phyloP scores from a whole-genome alignment of 192 early-diverging fungal species.

The Jimgerdemannia flammicorona region DNA sequence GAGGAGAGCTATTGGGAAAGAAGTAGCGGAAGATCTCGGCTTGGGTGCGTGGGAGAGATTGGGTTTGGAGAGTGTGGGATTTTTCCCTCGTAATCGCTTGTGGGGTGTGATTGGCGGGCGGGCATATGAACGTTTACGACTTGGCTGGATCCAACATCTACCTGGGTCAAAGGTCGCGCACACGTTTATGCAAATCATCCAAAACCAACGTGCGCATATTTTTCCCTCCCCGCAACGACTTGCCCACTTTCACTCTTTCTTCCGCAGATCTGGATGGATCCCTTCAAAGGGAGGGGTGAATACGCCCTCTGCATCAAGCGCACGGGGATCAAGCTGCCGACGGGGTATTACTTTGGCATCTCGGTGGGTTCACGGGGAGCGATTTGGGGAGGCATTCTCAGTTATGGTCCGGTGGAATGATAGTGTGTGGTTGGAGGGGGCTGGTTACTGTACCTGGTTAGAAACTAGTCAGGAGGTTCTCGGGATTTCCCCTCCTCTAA shows the following conservation, averaged over 20 bases:
- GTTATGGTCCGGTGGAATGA: too few relatives aligned
- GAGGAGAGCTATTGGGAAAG: not conserved
- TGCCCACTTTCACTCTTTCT: not conserved
- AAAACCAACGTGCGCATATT: too few relatives aligned
- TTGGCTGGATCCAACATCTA: too few relatives aligned
- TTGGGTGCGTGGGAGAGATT: too few relatives aligned
- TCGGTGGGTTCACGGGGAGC: conserved; percentile 37
- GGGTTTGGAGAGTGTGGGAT: too few relatives aligned
- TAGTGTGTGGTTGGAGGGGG: not conserved
- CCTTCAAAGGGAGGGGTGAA: conserved; percentile 42
- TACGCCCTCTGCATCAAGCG: conserved; percentile 55
- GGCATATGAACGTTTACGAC: too few relatives aligned
- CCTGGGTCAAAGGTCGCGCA: too few relatives aligned
- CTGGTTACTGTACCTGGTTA: not conserved
- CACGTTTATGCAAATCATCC: too few relatives aligned
- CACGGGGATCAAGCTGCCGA: conserved; percentile 52
- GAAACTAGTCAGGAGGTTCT: not conserved
- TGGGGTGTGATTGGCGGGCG: too few relatives aligned
- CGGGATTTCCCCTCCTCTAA: not conserved
- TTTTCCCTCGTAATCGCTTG: too few relatives aligned
- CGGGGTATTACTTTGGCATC: conserved; percentile 73
- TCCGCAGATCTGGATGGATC: conserved; percentile 41
- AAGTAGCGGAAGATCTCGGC: not conserved
- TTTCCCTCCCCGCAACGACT: not conserved
- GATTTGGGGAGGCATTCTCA: too few relatives aligned